Base-by-base conservation (phyloP, 2,329 filamentous ascomycete species). In the Claviceps pazoutovae region DNA sequence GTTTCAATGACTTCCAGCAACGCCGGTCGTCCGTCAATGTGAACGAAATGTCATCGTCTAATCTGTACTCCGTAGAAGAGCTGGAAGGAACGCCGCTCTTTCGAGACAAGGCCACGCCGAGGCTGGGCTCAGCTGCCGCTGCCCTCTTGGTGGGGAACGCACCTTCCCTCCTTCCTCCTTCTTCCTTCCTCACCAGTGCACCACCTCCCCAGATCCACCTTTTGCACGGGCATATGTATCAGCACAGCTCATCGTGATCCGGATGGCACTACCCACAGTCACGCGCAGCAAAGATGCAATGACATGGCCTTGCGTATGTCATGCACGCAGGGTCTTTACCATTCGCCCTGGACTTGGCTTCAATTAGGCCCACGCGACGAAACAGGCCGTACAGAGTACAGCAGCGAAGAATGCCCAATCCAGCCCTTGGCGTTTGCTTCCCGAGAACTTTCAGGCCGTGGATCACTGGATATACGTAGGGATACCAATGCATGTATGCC, bases 201-300 rank as follows among this genome's bases (percentile, higher is more conserved):
- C 30, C 30, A 34, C 45, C 36, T 36, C 30, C 43, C 43, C 43
- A 34, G 43, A 45, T 30, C 23, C 9, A 23, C 21, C 8, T 16
- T 7, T 30, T 30, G 26, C 26, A 30, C 26, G 30, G 30, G 30
- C 30, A 30, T 30, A 30, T 4, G 30, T 39, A 19, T 19, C 34
- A 49, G 19, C 38, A 38, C 38, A 45, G 34, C 16, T 45, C 39
- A 46, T 41, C 52, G 52, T 53, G 49, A 51, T 48, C 49, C 46
- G 44, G 45, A 48, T 30, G 26, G 26, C 26, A 51, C 48, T 51
- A 41, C 34, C 45, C 45, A 45, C 49, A 51, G 52, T 53, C 52
- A 53, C 52, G 49, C 52, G 44, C 44, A 16, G 21, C 19, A 26
- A 34, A 42, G 13, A 19, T 11, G 9, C 39, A 42, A 42, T 42